Evolutionary conservation across 2,329 filamentous ascomycete genomes (phyloP), one percentile per base, ranked within the genome.

Genomic region (Pyricularia pennisetigena): DNA sequence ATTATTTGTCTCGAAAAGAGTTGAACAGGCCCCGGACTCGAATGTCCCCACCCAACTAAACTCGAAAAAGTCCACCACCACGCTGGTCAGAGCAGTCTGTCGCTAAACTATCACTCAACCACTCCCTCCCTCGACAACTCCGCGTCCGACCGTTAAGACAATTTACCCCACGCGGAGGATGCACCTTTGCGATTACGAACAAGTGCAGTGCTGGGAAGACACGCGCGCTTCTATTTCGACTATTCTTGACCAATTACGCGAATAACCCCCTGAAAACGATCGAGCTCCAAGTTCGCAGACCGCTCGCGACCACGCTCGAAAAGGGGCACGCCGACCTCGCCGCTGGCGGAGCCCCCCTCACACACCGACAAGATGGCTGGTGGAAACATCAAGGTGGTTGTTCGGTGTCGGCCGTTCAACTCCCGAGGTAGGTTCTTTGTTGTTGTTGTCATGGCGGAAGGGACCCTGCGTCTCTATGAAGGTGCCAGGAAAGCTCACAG

Each of bases 381-480:
- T 76, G 93, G 95, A 77, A 99, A 99, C 78, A 99, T 99, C 80
- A 99, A 99, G 89, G 95, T 99, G 82, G 95, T 99, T 84, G 95
- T 99, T 83, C 89, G 95, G 82, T 90, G 91, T 74, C 88, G 95
- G 78, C 95, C 95, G 66, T 99, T 99, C 82, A 99, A 99, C 80
- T 89, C 88, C 76, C 89, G 94, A 94, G 93, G 93, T 94, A 84
- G 73, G 76, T 72, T 23, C 8, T 26, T 4, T 30, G 9, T 35
- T 35, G 9, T 35, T 35, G 49, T 63, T 23, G 30, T 23, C 29
- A n/a, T 28, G 16, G 2, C 29, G 16, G 23, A 14, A 9, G 28
- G 4, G 32, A 35, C 16, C 8, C 63, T 23, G 29, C 14, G 24
- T 62, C 26, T 29, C 9, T 2, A 16, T 28, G 59, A 67, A 68